Conservation (phyloP, 192 early-diverging fungal species). For the Cladochytrium replicatum region DNA sequence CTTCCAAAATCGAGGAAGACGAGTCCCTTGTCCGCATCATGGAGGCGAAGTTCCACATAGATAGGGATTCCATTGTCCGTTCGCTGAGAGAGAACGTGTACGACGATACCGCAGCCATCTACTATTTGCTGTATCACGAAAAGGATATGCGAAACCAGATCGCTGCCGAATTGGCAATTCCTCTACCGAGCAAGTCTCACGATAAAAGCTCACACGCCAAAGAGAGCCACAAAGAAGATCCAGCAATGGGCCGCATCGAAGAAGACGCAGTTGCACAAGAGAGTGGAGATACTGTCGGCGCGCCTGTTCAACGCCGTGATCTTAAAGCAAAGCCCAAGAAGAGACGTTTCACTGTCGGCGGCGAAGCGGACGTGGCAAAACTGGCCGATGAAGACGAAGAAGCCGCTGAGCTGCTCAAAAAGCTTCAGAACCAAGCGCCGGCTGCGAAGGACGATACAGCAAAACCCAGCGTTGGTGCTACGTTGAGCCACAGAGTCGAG, state of each 20-base stretch:
- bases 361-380: slow-evolving; percentile 34
- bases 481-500: slow-evolving; percentile 4
- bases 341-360: slow-evolving; percentile 39
- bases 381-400: slow-evolving; percentile 34
- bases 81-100: slow-evolving; percentile 44
- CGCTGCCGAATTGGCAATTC: slow-evolving; percentile 14
- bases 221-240: too few species aligned
- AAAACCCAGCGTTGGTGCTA: background rate
- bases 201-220: too few species aligned
- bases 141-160: slow-evolving; percentile 27
- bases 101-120: slow-evolving; percentile 47
- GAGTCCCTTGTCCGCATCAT: slow-evolving; percentile 43
- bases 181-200: background rate
- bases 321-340: slow-evolving; percentile 6
- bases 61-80: slow-evolving; percentile 34
- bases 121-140: slow-evolving; percentile 55
- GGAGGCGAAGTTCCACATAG: slow-evolving; percentile 43
- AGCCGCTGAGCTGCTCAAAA: slow-evolving; percentile 24
- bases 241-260: too few species aligned
- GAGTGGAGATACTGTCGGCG: too few species aligned
- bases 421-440: slow-evolving; percentile 9
- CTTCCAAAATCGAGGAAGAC: slow-evolving; percentile 37
- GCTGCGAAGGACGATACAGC: slow-evolving; percentile 7
- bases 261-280: too few species aligned
- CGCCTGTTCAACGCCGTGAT: slow-evolving; percentile 9